A percentile compares a stretch with the other conserved stretches of the same genome.
These are phyloP conservation scores for Geosmithia flava DNA, from an alignment of 2,329 filamentous ascomycete species.

Conservation along the genomic window DNA sequence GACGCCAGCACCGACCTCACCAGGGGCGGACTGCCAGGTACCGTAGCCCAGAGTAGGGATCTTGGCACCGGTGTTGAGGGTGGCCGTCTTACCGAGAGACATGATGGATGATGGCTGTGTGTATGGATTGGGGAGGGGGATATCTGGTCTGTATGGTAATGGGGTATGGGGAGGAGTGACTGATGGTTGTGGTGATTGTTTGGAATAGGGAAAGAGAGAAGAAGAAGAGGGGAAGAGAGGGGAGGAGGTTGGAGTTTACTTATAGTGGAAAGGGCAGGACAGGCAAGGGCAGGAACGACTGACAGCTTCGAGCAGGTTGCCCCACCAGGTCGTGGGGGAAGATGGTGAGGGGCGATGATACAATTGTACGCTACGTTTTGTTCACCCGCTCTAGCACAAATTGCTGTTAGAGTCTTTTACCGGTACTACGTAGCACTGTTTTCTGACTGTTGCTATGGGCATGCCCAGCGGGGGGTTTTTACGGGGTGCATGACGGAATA, in stretches of 20 bases:
- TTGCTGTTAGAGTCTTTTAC: no score
- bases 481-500: no score
- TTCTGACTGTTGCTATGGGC: no score
- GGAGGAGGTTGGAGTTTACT: background rate
- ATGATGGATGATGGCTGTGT: constrained; percentile 20
- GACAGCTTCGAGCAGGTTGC: background rate
- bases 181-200: background rate
- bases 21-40: constrained; percentile 56
- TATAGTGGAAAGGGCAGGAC: background rate
- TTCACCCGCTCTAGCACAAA: no score
- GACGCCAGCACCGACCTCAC: constrained; percentile 52
- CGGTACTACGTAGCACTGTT: no score
- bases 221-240: background rate
- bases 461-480: no score
- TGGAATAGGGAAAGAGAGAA: background rate
- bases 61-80: constrained; percentile 51
- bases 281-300: background rate
- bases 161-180: background rate
- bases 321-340: background rate
- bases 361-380: background rate
- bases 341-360: background rate
- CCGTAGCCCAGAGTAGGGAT: constrained; percentile 49
- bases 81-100: constrained; percentile 44
- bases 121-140: background rate
- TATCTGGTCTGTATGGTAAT: background rate